phyloP scores from a whole-genome alignment of 2,329 filamentous ascomycete species.

The Colletotrichum spinosum region DNA sequence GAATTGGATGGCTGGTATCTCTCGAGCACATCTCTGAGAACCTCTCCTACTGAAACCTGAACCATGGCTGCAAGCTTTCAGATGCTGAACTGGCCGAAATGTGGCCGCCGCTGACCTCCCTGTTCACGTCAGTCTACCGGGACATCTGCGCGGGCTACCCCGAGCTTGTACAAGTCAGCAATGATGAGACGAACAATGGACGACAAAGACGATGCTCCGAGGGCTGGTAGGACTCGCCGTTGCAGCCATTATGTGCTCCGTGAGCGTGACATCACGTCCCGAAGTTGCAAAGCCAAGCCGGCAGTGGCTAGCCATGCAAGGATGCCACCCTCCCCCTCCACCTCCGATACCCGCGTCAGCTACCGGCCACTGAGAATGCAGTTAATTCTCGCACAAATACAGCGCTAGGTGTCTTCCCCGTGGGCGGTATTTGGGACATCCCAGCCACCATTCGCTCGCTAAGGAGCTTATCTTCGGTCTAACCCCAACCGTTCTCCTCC shows the following conservation, averaged over 20 bases:
- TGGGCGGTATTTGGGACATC: slow-evolving; percentile 1
- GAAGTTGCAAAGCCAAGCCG: slow-evolving; percentile 15
- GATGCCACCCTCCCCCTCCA: not conserved
- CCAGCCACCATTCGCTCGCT: slow-evolving; percentile 10
- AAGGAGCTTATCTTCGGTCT: slow-evolving; percentile 6
- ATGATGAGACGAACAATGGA: slow-evolving; percentile 19
- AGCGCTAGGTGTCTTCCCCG: slow-evolving; percentile 1
- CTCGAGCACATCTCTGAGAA: too few species aligned
- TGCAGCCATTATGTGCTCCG: not conserved
- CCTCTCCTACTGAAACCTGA: not conserved
- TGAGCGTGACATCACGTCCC: slow-evolving; percentile 21
- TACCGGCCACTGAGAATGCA: slow-evolving; percentile 8
- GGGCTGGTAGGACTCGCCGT: not conserved
- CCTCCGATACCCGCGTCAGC: not conserved
- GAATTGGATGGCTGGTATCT: too few species aligned
- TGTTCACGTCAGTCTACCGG: slow-evolving; percentile 1
- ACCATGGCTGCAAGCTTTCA: slow-evolving; percentile 1
- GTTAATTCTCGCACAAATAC: not conserved
- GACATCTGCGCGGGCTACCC: not conserved
- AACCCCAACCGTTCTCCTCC: not conserved
- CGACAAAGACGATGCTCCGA: not conserved
- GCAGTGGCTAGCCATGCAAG: slow-evolving; percentile 4
- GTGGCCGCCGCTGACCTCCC: not conserved
- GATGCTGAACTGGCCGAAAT: slow-evolving; percentile 7
- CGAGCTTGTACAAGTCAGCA: not conserved